phyloP scores from a whole-genome alignment of 768 basidiomycete genomes.

The Tulasnella sp. region DNA sequence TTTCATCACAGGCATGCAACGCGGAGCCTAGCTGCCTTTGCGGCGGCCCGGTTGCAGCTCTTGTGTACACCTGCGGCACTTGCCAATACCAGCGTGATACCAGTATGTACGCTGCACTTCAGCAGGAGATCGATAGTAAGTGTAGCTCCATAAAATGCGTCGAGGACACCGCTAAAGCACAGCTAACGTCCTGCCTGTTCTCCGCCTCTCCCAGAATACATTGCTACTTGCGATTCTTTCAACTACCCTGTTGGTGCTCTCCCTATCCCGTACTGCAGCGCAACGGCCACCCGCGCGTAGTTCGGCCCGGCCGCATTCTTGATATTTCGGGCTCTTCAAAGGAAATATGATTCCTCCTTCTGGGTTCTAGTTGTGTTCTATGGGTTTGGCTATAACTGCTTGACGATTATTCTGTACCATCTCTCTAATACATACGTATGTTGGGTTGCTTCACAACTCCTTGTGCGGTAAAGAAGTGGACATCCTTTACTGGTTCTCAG shows the following conservation, averaged over 20 bases:
- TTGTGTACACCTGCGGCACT: constrained; percentile 5
- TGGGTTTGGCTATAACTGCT: neutral
- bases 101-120: neutral
- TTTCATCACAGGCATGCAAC: neutral
- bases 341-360: no score
- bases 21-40: neutral
- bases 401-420: neutral
- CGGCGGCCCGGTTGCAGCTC: neutral
- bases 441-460: neutral
- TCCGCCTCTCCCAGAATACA: neutral
- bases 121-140: neutral
- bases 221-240: neutral
- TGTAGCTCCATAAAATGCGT: neutral
- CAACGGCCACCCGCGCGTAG: neutral
- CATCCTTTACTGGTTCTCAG: no score
- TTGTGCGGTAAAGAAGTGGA: no score
- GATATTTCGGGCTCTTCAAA: no score
- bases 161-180: neutral
- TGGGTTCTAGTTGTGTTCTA: no score
- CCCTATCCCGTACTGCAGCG: neutral
- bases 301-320: neutral
- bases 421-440: neutral
- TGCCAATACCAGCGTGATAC: neutral
- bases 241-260: neutral
- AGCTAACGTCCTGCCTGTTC: neutral